Evolutionary conservation across 352 stramenopile genomes (phyloP).

Genomic region (Hyaloperonospora arabidopsidis): DNA sequence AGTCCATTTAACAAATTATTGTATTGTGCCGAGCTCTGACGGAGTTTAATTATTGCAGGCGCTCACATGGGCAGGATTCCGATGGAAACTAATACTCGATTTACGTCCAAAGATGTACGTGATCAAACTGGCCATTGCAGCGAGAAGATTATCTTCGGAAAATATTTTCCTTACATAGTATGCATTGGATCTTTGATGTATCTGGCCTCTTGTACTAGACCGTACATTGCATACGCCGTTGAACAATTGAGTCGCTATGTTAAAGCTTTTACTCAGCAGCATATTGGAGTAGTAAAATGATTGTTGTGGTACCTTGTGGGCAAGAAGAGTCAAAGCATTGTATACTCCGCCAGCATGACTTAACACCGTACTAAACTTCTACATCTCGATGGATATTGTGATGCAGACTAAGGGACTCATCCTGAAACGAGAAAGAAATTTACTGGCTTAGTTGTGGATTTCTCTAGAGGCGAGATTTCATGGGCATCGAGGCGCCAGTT

Average conservation of each 20-base stretch:
- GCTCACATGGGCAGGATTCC: not conserved
- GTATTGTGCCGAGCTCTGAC: not conserved
- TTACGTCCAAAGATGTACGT: not conserved
- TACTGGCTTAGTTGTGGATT: not conserved
- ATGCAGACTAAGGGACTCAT: conserved; percentile 1
- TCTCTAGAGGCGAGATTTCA: not conserved
- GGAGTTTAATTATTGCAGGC: not conserved
- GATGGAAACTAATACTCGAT: not conserved
- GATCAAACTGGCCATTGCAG: not conserved
- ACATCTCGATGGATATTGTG: too few relatives aligned
- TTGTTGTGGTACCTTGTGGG: not conserved
- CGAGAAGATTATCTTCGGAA: too few relatives aligned
- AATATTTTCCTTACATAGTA: not conserved
- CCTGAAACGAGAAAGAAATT: not conserved
- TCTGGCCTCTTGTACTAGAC: not conserved
- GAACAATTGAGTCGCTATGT: conserved; percentile 18
- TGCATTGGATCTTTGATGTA: not conserved
- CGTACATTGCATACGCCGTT: not conserved
- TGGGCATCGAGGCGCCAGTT: not conserved
- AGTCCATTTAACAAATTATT: not conserved
- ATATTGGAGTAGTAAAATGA: not conserved
- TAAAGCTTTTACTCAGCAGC: not conserved
- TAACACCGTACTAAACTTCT: too few relatives aligned
- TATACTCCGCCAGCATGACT: not conserved
- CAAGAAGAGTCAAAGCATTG: not conserved